Evolutionary conservation across 441 rosid species (phyloP).

Genomic region (Pelargonium fulgidum): DNA sequence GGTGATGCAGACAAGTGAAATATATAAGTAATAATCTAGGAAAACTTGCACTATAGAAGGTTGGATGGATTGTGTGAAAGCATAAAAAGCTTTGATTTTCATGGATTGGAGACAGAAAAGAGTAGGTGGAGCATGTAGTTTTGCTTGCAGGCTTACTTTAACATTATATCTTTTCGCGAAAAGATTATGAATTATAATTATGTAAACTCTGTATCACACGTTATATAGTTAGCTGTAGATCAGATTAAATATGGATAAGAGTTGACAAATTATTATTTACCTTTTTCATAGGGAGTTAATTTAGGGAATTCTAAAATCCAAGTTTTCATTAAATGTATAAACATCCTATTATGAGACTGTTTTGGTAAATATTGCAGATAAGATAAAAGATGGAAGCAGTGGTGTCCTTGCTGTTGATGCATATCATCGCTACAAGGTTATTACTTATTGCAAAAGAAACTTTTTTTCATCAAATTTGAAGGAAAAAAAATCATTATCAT

Average conservation of each 20-base stretch:
- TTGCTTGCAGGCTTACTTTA: neutral
- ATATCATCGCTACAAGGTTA: conserved; percentile 21
- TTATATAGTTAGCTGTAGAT: too few relatives aligned
- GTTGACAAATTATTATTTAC: neutral
- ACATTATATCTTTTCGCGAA: neutral
- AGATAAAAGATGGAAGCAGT: conserved; percentile 17
- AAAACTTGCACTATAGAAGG: neutral
- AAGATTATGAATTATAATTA: neutral
- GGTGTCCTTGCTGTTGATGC: conserved; percentile 22
- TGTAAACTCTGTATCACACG: neutral
- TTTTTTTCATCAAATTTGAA: neutral
- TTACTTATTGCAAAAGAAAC: neutral
- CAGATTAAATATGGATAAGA: neutral
- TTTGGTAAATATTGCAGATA: conserved; percentile 10
- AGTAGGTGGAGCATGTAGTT: neutral
- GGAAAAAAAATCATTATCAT: neutral
- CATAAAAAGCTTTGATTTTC: too few relatives aligned
- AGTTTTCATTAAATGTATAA: neutral
- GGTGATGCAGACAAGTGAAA: neutral
- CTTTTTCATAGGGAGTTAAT: neutral
- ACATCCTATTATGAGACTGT: neutral
- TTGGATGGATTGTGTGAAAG: too few relatives aligned
- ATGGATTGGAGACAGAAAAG: too few relatives aligned
- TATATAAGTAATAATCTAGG: neutral
- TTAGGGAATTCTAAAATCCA: neutral